phyloP scores from a whole-genome alignment of 148 eudicot genomes.

The Simmondsia chinensis region DNA sequence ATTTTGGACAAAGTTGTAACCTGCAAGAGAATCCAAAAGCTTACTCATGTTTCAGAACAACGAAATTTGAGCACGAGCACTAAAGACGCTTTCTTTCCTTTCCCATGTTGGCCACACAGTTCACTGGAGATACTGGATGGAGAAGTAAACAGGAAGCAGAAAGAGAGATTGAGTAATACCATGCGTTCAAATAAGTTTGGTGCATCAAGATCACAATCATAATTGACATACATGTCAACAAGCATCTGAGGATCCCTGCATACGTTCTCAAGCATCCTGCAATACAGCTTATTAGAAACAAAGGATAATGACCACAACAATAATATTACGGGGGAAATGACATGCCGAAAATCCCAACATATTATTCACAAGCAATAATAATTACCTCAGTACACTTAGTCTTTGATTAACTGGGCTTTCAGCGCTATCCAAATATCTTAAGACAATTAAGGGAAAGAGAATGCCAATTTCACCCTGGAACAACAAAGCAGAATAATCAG shows the following conservation, averaged over 20 bases:
- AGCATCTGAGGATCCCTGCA: constrained; percentile 95
- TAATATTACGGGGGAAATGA: constrained; percentile 2
- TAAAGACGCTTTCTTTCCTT: too few species aligned
- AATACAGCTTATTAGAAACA: constrained; percentile 12
- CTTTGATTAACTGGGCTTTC: constrained; percentile 58
- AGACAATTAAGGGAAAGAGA: constrained; percentile 89
- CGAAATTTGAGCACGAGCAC: too few species aligned
- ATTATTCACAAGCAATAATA: constrained; percentile 4
- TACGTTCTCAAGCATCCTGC: constrained; percentile 96
- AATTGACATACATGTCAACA: constrained; percentile 90
- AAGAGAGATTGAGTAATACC: constrained; percentile 27
- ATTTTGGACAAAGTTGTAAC: constrained; percentile 73
- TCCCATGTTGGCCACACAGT: too few species aligned
- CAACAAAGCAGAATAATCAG: constrained; percentile 6
- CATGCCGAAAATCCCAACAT: background rate
- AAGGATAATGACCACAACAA: background rate
- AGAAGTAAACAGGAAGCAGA: constrained; percentile 1
- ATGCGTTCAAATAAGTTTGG: constrained; percentile 91
- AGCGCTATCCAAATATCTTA: constrained; percentile 72
- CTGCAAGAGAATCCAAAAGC: constrained; percentile 31
- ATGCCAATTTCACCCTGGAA: constrained; percentile 91
- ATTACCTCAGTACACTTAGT: constrained; percentile 71
- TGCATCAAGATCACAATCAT: constrained; percentile 92
- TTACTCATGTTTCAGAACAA: too few species aligned
- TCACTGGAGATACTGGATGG: too few species aligned